Evolutionary conservation across 106 monocot species (phyloP).

Genomic region (Acanthochlamys bracteata): DNA sequence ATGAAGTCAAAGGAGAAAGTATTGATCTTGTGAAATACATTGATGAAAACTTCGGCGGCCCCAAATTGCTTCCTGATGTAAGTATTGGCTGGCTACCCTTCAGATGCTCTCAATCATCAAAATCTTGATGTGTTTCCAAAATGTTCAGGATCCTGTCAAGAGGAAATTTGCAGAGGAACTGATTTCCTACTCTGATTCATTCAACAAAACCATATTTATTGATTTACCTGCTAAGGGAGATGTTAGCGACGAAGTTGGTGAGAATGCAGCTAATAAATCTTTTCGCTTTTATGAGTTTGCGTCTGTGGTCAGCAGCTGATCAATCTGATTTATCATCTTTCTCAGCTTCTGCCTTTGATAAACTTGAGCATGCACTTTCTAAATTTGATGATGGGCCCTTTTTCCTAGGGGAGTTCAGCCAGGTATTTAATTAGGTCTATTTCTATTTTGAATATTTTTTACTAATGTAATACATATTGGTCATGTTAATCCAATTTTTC

Average conservation of each 20-base stretch:
- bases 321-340: neutral
- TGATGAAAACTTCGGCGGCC: slow-evolving; percentile 55
- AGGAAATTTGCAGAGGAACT: slow-evolving; percentile 69
- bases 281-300: no score
- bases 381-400: slow-evolving; percentile 86
- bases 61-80: slow-evolving; percentile 55
- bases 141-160: slow-evolving; percentile 63
- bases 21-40: slow-evolving; percentile 66
- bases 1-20: slow-evolving; percentile 67
- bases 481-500: no score
- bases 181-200: slow-evolving; percentile 48
- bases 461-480: no score
- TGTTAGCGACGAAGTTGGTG: slow-evolving; percentile 51
- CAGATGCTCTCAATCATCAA: no score
- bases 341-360: slow-evolving; percentile 56
- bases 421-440: slow-evolving; percentile 32
- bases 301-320: neutral
- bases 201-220: slow-evolving; percentile 25
- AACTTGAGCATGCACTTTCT: slow-evolving; percentile 51
- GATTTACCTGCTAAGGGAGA: slow-evolving; percentile 38
- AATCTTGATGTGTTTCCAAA: slow-evolving; percentile 5
- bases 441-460: no score
- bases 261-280: no score
- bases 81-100: slow-evolving; percentile 5
- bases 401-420: slow-evolving; percentile 80